Evolutionary conservation across 768 basidiomycete species (phyloP).

Genomic region (Coprinellus micaceus): DNA sequence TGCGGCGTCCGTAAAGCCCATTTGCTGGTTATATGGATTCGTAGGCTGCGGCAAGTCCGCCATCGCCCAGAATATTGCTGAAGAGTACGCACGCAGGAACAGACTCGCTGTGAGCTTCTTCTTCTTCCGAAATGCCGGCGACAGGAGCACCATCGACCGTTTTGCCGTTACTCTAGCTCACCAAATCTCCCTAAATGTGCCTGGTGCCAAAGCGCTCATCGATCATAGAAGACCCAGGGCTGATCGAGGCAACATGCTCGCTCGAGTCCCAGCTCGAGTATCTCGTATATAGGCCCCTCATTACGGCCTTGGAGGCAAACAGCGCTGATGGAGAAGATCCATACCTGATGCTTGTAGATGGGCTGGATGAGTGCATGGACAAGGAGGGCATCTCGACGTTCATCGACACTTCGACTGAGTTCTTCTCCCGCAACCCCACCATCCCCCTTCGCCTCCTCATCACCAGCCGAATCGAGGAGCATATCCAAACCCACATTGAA

Average conservation of each 20-base stretch:
- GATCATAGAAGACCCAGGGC: constrained; percentile 1
- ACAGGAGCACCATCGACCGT: neutral
- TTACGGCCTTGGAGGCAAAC: too few species aligned
- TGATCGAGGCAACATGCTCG: neutral
- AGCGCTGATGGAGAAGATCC: neutral
- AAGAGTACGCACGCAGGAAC: neutral
- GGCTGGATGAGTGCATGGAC: constrained; percentile 17
- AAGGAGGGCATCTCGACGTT: constrained; percentile 8
- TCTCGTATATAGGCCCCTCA: too few species aligned
- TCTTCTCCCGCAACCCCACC: neutral
- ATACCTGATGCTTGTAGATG: constrained; percentile 15
- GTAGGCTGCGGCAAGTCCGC: constrained; percentile 21
- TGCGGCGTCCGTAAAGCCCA: neutral
- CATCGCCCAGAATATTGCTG: constrained; percentile 15
- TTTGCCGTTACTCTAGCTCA: constrained; percentile 14
- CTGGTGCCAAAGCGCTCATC: neutral
- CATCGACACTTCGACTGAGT: neutral
- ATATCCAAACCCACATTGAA: neutral
- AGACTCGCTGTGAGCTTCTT: constrained; percentile 10
- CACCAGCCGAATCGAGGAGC: neutral
- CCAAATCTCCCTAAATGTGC: constrained; percentile 9
- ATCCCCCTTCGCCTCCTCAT: neutral
- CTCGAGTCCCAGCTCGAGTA: too few species aligned
- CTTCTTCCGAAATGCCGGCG: too few species aligned
- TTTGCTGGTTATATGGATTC: constrained; percentile 17